phyloP scores from a whole-genome alignment of 805 yeast genomes.

The Kazachstania bromeliacearum region DNA sequence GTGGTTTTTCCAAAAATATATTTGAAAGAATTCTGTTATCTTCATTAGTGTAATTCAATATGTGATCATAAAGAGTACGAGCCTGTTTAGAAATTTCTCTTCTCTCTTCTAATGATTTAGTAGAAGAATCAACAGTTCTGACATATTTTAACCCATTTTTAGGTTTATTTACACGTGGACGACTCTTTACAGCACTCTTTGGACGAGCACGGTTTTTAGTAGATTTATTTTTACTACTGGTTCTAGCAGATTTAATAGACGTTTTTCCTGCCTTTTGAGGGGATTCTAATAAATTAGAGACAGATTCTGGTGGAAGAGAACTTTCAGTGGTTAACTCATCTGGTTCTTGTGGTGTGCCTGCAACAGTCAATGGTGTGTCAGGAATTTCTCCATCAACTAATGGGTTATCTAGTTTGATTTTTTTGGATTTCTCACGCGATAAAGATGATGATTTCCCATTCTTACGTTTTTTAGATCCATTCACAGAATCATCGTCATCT shows the following conservation, averaged over 20 bases:
- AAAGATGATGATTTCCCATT: no score
- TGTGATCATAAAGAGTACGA: constrained; percentile 35
- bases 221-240: constrained; percentile 12
- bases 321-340: not conserved
- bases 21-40: constrained; percentile 41
- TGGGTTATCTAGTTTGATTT: constrained; percentile 14
- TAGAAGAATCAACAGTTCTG: constrained; percentile 13
- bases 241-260: constrained; percentile 19
- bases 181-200: constrained; percentile 13
- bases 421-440: constrained; percentile 15
- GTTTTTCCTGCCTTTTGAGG: constrained; percentile 18
- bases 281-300: not conserved
- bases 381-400: constrained; percentile 1
- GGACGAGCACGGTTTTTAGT: constrained; percentile 16
- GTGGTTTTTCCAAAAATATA: constrained; percentile 62
- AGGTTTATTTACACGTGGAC: constrained; percentile 9
- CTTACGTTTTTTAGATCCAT: constrained; percentile 13
- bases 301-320: not conserved
- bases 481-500: constrained; percentile 6
- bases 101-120: constrained; percentile 9
- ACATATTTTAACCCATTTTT: constrained; percentile 19
- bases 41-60: constrained; percentile 36
- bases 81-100: constrained; percentile 23
- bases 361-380: constrained; percentile 3
- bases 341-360: constrained; percentile 2